Evolutionary conservation across 768 basidiomycete species (phyloP), one percentile per base, ranked within the genome.

Genomic region (Russula sp.): DNA sequence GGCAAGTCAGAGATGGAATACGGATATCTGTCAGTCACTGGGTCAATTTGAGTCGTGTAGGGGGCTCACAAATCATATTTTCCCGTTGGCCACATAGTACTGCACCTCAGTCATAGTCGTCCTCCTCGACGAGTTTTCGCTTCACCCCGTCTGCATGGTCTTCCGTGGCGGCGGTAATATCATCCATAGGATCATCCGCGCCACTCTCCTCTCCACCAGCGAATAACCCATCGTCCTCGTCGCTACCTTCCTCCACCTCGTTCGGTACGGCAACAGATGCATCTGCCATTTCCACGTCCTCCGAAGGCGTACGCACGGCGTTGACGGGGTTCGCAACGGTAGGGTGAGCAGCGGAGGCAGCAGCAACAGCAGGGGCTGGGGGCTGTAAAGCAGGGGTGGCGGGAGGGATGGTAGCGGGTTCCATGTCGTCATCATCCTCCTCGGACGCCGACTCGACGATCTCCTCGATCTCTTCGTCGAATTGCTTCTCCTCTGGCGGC

Each of bases 391-490:
- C 46, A 0, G 36, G 18, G 13, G 48, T 35, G 29, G 64, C 70
- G 62, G 70, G 73, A 62, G 60, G 84, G 75, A 86, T 81, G 20
- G 81, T 72, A 13, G 83, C 77, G 29, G 80, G 82, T 64, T 87
- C 86, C 85, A 90, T 88, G 55, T 89, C 87, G 10, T 81, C 81
- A 11, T 79, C 79, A 49, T 80, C 82, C 34, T 83, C 82, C 62
- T 85, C 84, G 1, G 80, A 81, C 65, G 85, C 85, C 10, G 82
- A 83, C 71, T 91, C 89, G 70, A 88, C 86, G 7, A 90, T 82
- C 68, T 92, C 90, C 65, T 93, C 90, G 8, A 90, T 72, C 69
- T 91, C 88, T 69, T 92, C 89, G 64, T 90, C 87, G 63, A 85
- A 90, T 29, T 88, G 75, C 67, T 83, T 85, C 56, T 85, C 81